Evolutionary conservation across 371 early-diverging fungal species (phyloP).

Genomic region (Racocetra persica): DNA sequence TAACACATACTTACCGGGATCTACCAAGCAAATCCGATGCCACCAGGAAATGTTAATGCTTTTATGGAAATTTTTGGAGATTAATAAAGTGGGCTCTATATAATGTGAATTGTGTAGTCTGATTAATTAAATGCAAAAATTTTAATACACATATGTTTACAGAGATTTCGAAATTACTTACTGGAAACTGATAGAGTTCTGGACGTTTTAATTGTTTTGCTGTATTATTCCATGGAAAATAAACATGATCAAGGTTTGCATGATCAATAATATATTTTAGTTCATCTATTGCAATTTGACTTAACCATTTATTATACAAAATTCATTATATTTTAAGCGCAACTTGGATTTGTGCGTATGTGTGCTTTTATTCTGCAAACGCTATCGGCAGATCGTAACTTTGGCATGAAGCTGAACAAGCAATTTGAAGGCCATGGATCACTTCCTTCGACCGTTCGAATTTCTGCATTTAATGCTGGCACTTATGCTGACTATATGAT

Average conservation of each 20-base stretch:
- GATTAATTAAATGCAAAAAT: background rate
- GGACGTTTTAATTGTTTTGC: slow-evolving; percentile 65
- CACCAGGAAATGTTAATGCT: slow-evolving; percentile 81
- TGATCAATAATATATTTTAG: background rate
- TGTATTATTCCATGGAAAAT: slow-evolving; percentile 71
- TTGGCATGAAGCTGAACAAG: slow-evolving; percentile 79
- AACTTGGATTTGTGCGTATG: slow-evolving; percentile 80
- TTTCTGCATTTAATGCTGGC: slow-evolving; percentile 74
- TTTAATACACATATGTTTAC: background rate
- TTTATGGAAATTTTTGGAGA: slow-evolving; percentile 83
- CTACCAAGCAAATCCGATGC: slow-evolving; percentile 74
- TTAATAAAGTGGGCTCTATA: slow-evolving; percentile 65
- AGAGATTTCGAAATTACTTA: slow-evolving; percentile 73
- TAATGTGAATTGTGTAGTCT: background rate
- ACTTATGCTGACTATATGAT: slow-evolving; percentile 86
- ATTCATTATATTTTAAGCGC: slow-evolving; percentile 64
- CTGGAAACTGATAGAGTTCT: slow-evolving; percentile 76
- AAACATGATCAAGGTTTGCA: slow-evolving; percentile 66
- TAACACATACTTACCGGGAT: slow-evolving; percentile 80
- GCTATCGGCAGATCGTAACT: slow-evolving; percentile 79
- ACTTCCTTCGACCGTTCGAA: slow-evolving; percentile 67
- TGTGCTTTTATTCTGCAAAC: slow-evolving; percentile 85
- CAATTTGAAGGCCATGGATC: slow-evolving; percentile 73
- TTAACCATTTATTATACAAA: slow-evolving; percentile 26
- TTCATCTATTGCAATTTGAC: background rate